Base-by-base conservation (phyloP, 495 filamentous ascomycete genomes). In the Podospora appendiculata region DNA sequence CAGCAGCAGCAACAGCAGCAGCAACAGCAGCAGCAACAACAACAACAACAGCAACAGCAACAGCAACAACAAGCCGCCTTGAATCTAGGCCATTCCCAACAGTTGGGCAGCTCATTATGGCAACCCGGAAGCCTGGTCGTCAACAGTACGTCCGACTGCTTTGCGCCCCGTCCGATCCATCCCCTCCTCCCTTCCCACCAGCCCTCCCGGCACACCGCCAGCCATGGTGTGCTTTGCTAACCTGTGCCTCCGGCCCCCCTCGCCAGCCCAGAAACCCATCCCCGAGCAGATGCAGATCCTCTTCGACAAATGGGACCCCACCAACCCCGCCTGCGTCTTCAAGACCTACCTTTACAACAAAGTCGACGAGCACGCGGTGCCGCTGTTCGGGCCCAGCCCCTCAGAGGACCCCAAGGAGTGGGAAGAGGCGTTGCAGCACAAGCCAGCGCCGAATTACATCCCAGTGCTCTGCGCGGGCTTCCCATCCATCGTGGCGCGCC, bases 291-390 rank as follows among this genome's bases (percentile, higher is more conserved):
- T 96, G 47, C 69, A 80, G 48, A 76, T 84, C 17, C 77, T 96
- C 53, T 74, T 79, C 41, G 76, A 85, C 35, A 95, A 96, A 75
- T 99, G 93, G 93, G 79, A 90, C 56, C 80, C 88, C 1, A 65
- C 71, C 8, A 81, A 74, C 60, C 80, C 79, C 10, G 75, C 80
- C 54, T 95, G 88, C 52, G 83, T 79, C 6, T 94, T 99, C 72
- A 85, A 89, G 61, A 74, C 86, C 49, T 97, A 98, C 65, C 87
- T 96, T 65, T 98, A 97, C 74, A 97, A 98, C 70, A 79, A 85
- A 56, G 89, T 96, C 50, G 81, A 83, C 14, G 82, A 90, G 57
- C 81, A 87, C 16, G 73, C 80, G 48, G 86, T 87, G 8, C 88
- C 89, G 4, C 92, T 88, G 70, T 96, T 87, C 68, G 80, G 84